Base-by-base conservation (phyloP, 164 flowering plant species). In the Amborella trichopoda region DNA sequence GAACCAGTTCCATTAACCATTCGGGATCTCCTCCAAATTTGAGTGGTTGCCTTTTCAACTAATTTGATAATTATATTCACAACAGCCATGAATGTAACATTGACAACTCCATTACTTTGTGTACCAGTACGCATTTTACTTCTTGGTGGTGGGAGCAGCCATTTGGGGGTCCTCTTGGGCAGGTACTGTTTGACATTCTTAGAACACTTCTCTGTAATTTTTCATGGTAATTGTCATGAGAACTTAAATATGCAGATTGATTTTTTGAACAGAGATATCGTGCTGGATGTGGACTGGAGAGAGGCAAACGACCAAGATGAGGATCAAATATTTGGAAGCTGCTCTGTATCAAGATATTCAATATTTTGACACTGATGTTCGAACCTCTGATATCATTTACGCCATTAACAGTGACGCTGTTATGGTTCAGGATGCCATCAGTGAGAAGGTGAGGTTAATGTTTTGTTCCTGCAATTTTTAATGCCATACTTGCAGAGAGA, bases 201-300 rank as follows among this genome's bases (percentile, higher is more conserved):
- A n/a, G n/a, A n/a, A n/a, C n/a, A n/a, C n/a, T n/a, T n/a, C n/a
- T n/a, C n/a, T n/a, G n/a, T n/a, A n/a, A n/a, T n/a, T n/a, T n/a
- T n/a, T n/a, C n/a, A n/a, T n/a, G n/a, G n/a, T n/a, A n/a, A n/a
- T n/a, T n/a, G n/a, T n/a, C n/a, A n/a, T n/a, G n/a, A n/a, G n/a
- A n/a, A n/a, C n/a, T n/a, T n/a, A n/a, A n/a, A n/a, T n/a, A n/a
- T n/a, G n/a, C n/a, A 11, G n/a, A 33, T 18, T 47, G 3, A 26
- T n/a, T 32, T 38, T 14, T 30, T 11, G 18, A 24, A 69, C 85
- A 84, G 99, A 91, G 62, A 91, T 91, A 38, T 80, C 99, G 24
- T 87, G 96, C 55, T 91, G 99, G 99, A 91, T 91, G 99, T 91
- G 96, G 96, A 87, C 83, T 3, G 99, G 99, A 27, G 99, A 91